A percentile compares a stretch with the other conserved stretches of the same genome.
These are phyloP conservation scores for Colletotrichum coccodes DNA, from an alignment of 2,329 filamentous ascomycete species.

Conservation along the genomic window DNA sequence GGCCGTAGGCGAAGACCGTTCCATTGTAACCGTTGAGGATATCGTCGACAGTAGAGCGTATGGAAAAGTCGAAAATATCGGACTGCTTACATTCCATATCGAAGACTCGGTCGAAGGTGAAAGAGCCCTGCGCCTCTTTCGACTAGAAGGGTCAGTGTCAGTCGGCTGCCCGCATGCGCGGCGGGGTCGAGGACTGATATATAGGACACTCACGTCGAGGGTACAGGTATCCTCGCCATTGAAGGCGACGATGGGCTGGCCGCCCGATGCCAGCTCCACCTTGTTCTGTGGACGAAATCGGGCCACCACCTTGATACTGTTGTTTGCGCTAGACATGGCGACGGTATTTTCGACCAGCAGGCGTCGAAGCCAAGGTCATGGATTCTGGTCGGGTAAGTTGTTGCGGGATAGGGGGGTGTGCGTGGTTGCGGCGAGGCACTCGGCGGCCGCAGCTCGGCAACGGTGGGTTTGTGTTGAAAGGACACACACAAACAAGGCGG, in stretches of 20 bases:
- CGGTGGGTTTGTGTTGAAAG: slow-evolving; percentile 22
- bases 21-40: slow-evolving; percentile 99
- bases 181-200: neutral
- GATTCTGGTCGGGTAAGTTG: slow-evolving; percentile 15
- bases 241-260: slow-evolving; percentile 91
- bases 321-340: slow-evolving; percentile 69
- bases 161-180: slow-evolving; percentile 1
- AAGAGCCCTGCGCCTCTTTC: slow-evolving; percentile 82
- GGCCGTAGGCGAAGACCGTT: slow-evolving; percentile 97
- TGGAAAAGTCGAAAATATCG: slow-evolving; percentile 98
- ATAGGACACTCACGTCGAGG: slow-evolving; percentile 74
- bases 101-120: slow-evolving; percentile 98
- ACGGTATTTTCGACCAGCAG: slow-evolving; percentile 36
- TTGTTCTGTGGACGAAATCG: slow-evolving; percentile 98
- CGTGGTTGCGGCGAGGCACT: slow-evolving; percentile 29
- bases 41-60: slow-evolving; percentile 94
- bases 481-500: slow-evolving; percentile 31
- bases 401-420: slow-evolving; percentile 9
- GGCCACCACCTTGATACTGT: slow-evolving; percentile 89
- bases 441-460: slow-evolving; percentile 32
- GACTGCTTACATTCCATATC: slow-evolving; percentile 90
- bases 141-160: slow-evolving; percentile 64
- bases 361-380: slow-evolving; percentile 29
- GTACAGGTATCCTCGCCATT: slow-evolving; percentile 88
- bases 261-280: slow-evolving; percentile 88